These are phyloP conservation scores for Colletotrichum musae DNA, from an alignment of 2,329 filamentous ascomycete genomes.

Conservation along the genomic window DNA sequence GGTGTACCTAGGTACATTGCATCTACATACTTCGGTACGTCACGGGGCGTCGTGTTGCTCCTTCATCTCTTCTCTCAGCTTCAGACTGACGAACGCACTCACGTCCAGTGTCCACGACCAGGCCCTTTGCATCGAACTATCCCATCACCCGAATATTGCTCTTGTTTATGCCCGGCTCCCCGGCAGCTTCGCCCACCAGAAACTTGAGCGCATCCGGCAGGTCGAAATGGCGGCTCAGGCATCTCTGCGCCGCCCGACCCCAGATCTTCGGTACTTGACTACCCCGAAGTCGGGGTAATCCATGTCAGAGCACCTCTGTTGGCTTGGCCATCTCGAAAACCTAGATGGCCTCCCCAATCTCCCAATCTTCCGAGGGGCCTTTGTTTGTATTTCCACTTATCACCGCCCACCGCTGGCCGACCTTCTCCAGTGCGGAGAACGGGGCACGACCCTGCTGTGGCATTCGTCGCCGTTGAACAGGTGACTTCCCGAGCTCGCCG, in stretches of 20 bases:
- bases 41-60: no score
- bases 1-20: no score
- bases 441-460: conserved; percentile 19
- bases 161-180: conserved; percentile 1
- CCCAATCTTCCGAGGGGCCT: conserved; percentile 15
- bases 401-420: conserved; percentile 14
- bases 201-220: conserved; percentile 3
- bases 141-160: neutral
- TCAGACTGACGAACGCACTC: neutral
- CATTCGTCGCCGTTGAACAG: conserved; percentile 14
- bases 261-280: conserved; percentile 15
- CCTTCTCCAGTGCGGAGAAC: conserved; percentile 23
- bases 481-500: neutral
- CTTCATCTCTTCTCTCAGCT: no score
- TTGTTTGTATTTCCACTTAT: conserved; percentile 32
- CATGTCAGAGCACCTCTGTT: conserved; percentile 14
- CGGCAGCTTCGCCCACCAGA: conserved; percentile 1
- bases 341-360: conserved; percentile 23
- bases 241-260: conserved; percentile 1
- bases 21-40: no score
- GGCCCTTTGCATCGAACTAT: neutral
- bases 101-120: neutral
- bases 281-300: conserved; percentile 25
- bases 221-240: conserved; percentile 4
- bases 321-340: conserved; percentile 25